A percentile compares a stretch with the other conserved stretches of the same genome.
Conservation (phyloP, 2,329 filamentous ascomycete genomes). For the Pseudogymnoascus sp. region DNA sequence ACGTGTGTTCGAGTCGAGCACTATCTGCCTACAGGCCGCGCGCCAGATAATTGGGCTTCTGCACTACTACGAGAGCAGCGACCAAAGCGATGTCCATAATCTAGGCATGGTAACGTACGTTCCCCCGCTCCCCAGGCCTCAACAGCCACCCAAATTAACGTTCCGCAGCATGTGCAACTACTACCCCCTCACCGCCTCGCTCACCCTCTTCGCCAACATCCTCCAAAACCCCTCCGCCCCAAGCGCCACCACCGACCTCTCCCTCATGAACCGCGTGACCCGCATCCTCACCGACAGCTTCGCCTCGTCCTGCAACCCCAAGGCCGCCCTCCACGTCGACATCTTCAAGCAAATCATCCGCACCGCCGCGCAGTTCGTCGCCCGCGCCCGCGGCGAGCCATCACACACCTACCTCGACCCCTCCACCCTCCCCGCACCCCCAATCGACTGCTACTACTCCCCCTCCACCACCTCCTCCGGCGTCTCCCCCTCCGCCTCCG, state of each 20-base stretch:
- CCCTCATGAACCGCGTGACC: conserved; percentile 73
- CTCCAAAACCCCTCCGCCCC: conserved; percentile 86
- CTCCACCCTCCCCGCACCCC: neutral
- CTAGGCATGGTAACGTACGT: neutral
- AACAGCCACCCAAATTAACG: neutral
- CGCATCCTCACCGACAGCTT: neutral
- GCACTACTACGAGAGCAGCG: neutral
- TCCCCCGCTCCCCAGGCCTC: neutral
- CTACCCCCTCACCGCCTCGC: conserved; percentile 85
- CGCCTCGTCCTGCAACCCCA: neutral
- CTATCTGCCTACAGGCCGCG: neutral
- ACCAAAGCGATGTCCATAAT: neutral
- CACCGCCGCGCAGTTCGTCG: neutral
- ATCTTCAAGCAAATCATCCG: neutral
- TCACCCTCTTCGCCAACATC: conserved; percentile 90
- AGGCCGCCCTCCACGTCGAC: neutral
- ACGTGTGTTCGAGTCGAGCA: neutral
- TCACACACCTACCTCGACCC: conserved; percentile 23
- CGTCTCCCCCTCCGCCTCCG: neutral
- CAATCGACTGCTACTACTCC: neutral
- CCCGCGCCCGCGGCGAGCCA: neutral
- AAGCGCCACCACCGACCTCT: conserved; percentile 74
- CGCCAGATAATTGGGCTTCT: conserved; percentile 1
- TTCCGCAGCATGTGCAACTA: conserved; percentile 39
- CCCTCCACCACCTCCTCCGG: neutral